A percentile compares a stretch with the other conserved stretches of the same genome.
Conservation (phyloP, 768 basidiomycete species). For the Russula sp. region DNA sequence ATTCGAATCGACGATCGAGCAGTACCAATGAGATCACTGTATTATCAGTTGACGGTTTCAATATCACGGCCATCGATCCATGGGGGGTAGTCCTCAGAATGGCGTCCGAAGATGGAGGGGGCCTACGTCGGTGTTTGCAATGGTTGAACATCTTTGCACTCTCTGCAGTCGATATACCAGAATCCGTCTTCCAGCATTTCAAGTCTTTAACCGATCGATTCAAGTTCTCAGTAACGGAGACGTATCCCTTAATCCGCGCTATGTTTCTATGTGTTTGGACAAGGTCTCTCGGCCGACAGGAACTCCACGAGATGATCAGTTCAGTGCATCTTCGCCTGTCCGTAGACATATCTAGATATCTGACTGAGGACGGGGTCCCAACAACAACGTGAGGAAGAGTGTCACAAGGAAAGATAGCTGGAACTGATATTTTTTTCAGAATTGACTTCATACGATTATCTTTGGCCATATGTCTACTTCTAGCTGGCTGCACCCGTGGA, state of each 20-base stretch:
- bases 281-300: slow-evolving; percentile 49
- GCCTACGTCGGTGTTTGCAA: slow-evolving; percentile 41
- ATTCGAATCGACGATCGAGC: slow-evolving; percentile 36
- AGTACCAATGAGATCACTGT: slow-evolving; percentile 29
- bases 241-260: slow-evolving; percentile 45
- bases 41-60: slow-evolving; percentile 27
- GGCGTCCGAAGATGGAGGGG: slow-evolving; percentile 36
- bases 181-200: slow-evolving; percentile 42
- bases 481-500: slow-evolving; percentile 58
- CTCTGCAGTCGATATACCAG: slow-evolving; percentile 60
- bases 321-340: slow-evolving; percentile 41
- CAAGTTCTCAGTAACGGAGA: slow-evolving; percentile 37
- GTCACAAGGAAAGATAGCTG: background rate
- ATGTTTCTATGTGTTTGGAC: slow-evolving; percentile 55
- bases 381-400: slow-evolving; percentile 11
- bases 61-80: slow-evolving; percentile 38
- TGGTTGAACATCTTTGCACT: slow-evolving; percentile 57
- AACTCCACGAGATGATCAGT: slow-evolving; percentile 45
- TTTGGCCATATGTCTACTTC: slow-evolving; percentile 49
- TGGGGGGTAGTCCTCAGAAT: slow-evolving; percentile 43
- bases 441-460: slow-evolving; percentile 53
- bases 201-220: slow-evolving; percentile 35
- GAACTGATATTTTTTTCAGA: slow-evolving; percentile 23
- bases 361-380: slow-evolving; percentile 27
- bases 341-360: slow-evolving; percentile 32